Base-by-base conservation (phyloP, 345 rosid genomes). In the Erodium maritimum region DNA sequence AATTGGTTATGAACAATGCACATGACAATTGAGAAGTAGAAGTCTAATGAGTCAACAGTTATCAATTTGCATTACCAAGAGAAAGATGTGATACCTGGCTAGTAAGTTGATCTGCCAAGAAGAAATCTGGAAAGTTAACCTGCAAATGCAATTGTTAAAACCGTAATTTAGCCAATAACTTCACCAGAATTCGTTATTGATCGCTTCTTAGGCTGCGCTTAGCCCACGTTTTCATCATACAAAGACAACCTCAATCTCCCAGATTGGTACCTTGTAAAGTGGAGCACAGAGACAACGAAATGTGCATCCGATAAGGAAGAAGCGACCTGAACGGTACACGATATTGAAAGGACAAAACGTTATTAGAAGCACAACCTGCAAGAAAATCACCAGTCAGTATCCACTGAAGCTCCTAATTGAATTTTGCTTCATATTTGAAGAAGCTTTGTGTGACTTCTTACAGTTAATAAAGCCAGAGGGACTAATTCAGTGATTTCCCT, bases 91-190 rank as follows among this genome's bases (percentile, higher is more conserved):
- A 54, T 20, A 84, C 95, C 85, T 88, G 96, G 75, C 85, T 80
- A 11, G 96, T 89, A 19, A 89, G 69, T 37, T 89, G 96, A 72
- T 89, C 91, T 19, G 86, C 91, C 55, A 89, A 74, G 79, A 89
- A 84, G 75, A 86, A 89, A 70, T 89, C 96, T 23, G 87, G 83
- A 21, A 89, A 80, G 20, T 75, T 76, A 69, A 89, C 86, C 96
- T 88, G 57, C 60, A 24, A 17, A 60, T 6, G 17, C 19, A 58
- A 29, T 33, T 29, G 37, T 29, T 29, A 33, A n/a, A 55, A 51
- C 46, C 52, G 52, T 29, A 19, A 19, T 55, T n/a, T 57, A 50
- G 23, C 29, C 17, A 55, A 21, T 52, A 52, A 19, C 13, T 19
- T 22, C 5, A 52, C 10, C 4, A 21, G 20, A 17, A 18, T 19